phyloP scores from a whole-genome alignment of 1,284 basidiomycete species.

The Ceratobasidium sp. region DNA sequence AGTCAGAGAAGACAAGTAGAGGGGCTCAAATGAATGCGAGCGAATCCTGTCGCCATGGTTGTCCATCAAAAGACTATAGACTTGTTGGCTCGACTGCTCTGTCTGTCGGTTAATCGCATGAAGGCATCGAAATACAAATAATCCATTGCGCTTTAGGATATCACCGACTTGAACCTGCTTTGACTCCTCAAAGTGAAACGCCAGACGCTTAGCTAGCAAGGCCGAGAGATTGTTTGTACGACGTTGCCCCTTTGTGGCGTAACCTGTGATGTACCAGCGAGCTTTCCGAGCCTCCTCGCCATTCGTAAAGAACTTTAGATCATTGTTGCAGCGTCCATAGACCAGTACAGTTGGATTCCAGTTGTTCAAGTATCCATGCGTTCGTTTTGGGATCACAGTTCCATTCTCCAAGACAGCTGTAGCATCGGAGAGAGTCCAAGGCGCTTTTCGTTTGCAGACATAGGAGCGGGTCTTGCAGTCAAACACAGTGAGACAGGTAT shows the following conservation, averaged over 20 bases:
- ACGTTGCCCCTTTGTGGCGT: slow-evolving; percentile 53
- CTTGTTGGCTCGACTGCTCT: slow-evolving; percentile 46
- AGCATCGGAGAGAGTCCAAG: slow-evolving; percentile 52
- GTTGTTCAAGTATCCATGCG: slow-evolving; percentile 54
- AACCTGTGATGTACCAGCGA: slow-evolving; percentile 52
- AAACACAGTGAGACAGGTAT: not conserved
- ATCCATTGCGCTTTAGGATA: not conserved
- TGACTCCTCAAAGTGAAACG: slow-evolving; percentile 1
- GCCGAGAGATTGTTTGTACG: slow-evolving; percentile 52
- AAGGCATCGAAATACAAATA: not conserved
- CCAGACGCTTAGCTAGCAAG: slow-evolving; percentile 26
- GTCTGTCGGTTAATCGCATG: slow-evolving; percentile 40
- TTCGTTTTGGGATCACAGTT: slow-evolving; percentile 37
- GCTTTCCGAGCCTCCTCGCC: slow-evolving; percentile 6
- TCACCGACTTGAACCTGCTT: not conserved
- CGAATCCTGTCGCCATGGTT: not conserved
- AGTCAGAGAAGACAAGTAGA: not conserved
- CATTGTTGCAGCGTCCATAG: slow-evolving; percentile 56
- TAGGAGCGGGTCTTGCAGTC: not conserved
- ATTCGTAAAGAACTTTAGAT: slow-evolving; percentile 55
- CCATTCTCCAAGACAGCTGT: slow-evolving; percentile 50
- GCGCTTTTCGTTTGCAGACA: slow-evolving; percentile 59
- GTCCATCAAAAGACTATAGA: slow-evolving; percentile 38
- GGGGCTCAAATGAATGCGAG: not conserved
- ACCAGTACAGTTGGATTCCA: slow-evolving; percentile 55